Conservation (phyloP, 2,329 filamentous ascomycete genomes). For the Zasmidium cellare region DNA sequence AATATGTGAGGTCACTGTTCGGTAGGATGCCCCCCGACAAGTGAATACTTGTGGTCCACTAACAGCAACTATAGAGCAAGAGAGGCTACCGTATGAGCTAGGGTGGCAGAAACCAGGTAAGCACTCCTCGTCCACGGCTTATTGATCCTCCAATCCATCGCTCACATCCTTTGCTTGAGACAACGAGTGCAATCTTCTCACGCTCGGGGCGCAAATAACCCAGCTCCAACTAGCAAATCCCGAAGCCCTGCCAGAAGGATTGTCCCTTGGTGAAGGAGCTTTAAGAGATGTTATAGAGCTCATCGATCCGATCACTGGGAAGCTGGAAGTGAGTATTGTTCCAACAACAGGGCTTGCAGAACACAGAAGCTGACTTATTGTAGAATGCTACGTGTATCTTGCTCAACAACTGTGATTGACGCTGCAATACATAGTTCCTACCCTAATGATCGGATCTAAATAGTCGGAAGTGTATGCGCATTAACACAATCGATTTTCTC, state of each 20-base stretch:
- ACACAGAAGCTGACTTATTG: not conserved
- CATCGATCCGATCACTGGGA: conserved; percentile 3
- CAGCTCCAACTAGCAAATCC: conserved; percentile 3
- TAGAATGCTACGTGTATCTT: conserved; percentile 5
- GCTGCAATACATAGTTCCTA: not conserved
- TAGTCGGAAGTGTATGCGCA: no score
- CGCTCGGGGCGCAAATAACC: not conserved
- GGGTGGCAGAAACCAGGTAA: not conserved
- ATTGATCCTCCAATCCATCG: no score
- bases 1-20: conserved; percentile 4
- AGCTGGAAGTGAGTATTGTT: not conserved
- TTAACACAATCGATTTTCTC: no score
- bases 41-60: not conserved
- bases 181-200: not conserved
- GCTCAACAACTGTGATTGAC: not conserved
- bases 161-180: no score
- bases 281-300: conserved; percentile 5
- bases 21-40: conserved; percentile 27
- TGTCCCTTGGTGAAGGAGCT: conserved; percentile 1
- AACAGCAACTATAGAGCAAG: not conserved
- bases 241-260: conserved; percentile 3
- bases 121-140: no score
- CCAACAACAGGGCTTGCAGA: no score
- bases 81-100: not conserved
- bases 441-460: no score